Evolutionary conservation across 805 yeast genomes (phyloP), one percentile per base, ranked within the genome.

Genomic region (Wickerhamiella bombiphila): DNA sequence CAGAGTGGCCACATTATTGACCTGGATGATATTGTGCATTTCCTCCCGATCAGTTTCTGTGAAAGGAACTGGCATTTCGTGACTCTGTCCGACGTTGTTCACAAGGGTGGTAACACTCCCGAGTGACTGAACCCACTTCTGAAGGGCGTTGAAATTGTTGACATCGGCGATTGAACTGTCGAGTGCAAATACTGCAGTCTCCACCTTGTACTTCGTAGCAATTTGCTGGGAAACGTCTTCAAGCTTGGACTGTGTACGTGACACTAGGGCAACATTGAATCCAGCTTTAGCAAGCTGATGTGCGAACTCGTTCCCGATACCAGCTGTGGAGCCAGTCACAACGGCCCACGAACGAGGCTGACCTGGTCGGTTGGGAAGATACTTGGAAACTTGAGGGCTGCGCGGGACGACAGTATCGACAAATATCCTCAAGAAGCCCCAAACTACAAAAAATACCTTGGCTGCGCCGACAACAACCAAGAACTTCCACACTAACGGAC

Each of bases 251-350:
- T 68, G 68, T 14, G 94, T 83, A 61, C 98, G 74, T 19, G 95
- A 80, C 13, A 88, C 75, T 47, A 91, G 67, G 9, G 82, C 75
- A 34, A 91, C 58, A 49, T 85, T 86, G 57, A 86, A 78, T 2
- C 94, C 94, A 46, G 70, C 74, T 38, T 68, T 59, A 9, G 97
- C 98, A 59, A 91, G 68, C 61, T 88, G 97, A 19, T 61, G 53
- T 2, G 95, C 76, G 54, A 72, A 91, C 57, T 91, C 94, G 56
- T 86, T 83, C 41, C 98, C 98, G 53, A 91, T 79, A 25, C 98
- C 98, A 56, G 91, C 97, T 34, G 96, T 82, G 3, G 96, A 93
- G 41, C 98, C 98, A 5, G 98, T 91, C 14, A 91, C 71, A 22
- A 91, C 80, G n/a, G 96, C 95, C 88, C 95, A 91, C 29, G 70